A percentile compares a stretch with the other conserved stretches of the same genome.
Conservation (phyloP, 306 rosid species). For the Vigna hirtella region DNA sequence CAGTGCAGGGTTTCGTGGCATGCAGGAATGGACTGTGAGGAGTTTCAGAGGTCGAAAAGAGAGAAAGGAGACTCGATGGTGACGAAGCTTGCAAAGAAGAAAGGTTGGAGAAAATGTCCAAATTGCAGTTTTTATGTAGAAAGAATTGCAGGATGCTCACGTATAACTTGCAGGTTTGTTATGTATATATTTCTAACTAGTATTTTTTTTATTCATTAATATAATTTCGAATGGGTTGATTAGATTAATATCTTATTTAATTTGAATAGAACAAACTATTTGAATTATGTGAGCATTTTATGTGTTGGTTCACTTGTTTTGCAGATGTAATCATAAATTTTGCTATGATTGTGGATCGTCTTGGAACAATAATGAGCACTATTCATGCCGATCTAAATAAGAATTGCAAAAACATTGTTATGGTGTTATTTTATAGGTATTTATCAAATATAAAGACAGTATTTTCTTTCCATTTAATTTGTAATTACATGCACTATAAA, state of each 20-base stretch:
- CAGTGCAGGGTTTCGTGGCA: slow-evolving; percentile 72
- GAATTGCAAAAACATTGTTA: no score
- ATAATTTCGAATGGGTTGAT: no score
- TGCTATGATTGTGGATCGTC: not conserved
- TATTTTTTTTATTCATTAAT: no score
- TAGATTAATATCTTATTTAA: no score
- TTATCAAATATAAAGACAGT: no score
- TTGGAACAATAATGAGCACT: not conserved
- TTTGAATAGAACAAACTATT: no score
- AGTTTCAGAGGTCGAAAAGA: slow-evolving; percentile 45
- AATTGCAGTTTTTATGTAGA: slow-evolving; percentile 62
- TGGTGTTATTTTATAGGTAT: not conserved
- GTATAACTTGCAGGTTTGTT: slow-evolving; percentile 30
- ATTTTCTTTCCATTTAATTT: no score
- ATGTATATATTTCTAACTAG: not conserved
- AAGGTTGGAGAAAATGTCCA: slow-evolving; percentile 64
- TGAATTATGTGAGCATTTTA: no score
- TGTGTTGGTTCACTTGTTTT: not conserved
- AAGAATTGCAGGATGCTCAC: slow-evolving; percentile 51
- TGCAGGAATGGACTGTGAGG: slow-evolving; percentile 47
- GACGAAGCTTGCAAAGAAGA: slow-evolving; percentile 53
- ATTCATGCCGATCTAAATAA: not conserved
- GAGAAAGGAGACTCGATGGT: slow-evolving; percentile 52
- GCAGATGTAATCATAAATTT: not conserved
- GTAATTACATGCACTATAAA: no score